Percentiles rank a stretch among this genome's conserved stretches.
These are phyloP conservation scores for Botrytis galanthina DNA, from an alignment of 2,329 filamentous ascomycete genomes.

Conservation along the genomic window DNA sequence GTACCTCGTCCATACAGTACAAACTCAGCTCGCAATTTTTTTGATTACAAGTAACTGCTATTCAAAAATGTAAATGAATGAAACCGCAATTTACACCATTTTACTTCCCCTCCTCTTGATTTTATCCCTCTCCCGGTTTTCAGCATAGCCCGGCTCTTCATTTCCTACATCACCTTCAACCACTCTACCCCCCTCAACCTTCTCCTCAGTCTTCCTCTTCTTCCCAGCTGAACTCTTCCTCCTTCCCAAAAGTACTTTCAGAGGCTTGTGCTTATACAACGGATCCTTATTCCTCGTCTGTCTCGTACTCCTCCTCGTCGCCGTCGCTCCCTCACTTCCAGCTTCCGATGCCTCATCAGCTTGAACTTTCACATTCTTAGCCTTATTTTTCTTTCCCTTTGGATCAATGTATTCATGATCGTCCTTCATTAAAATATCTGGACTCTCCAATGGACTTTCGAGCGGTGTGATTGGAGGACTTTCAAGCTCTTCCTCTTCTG, in stretches of 20 bases:
- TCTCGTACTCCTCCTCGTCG: conserved; percentile 7
- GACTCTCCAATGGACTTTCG: not conserved
- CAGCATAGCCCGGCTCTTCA: not conserved
- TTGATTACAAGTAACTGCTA: not conserved
- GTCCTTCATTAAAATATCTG: not conserved
- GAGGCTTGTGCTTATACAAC: not conserved
- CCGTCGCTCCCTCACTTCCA: not conserved
- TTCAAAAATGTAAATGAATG: not conserved
- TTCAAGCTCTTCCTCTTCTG: not conserved
- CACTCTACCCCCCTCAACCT: no score
- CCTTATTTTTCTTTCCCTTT: not conserved
- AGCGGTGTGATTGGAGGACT: not conserved
- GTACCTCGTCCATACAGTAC: not conserved
- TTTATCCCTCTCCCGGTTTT: not conserved
- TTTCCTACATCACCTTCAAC: not conserved
- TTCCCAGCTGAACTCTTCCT: not conserved
- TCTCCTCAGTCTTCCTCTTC: conserved; percentile 10
- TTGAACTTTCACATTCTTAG: not conserved
- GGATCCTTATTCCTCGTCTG: conserved; percentile 6
- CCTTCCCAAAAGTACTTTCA: not conserved
- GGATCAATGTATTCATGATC: not conserved
- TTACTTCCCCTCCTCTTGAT: not conserved
- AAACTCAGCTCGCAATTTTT: not conserved
- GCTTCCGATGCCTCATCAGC: not conserved
- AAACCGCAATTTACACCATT: not conserved